Evolutionary conservation across 73 alveolate genomes (phyloP).

Genomic region (Breviolum minutum): DNA sequence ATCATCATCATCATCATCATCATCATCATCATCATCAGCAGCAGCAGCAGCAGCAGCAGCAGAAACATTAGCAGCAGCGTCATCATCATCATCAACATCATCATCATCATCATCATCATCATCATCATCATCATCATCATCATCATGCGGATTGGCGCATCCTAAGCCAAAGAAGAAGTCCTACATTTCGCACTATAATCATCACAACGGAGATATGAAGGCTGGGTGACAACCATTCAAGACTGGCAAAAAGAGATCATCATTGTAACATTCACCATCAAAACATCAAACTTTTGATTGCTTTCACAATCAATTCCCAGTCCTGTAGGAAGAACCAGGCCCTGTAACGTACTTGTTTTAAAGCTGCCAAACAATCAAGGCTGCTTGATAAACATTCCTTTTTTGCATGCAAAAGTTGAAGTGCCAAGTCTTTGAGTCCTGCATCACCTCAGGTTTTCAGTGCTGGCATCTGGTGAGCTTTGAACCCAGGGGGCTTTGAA

Average conservation of each 20-base stretch:
- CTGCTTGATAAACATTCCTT: neutral
- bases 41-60: neutral
- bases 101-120: neutral
- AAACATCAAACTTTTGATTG: neutral
- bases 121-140: too few species aligned
- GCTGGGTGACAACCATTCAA: too few species aligned
- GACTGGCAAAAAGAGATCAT: too few species aligned
- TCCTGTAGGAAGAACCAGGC: conserved; percentile 25
- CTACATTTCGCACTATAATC: too few species aligned
- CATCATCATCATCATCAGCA: too few species aligned
- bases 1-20: too few species aligned
- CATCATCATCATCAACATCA: neutral
- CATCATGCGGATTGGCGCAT: too few species aligned
- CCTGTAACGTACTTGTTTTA: neutral
- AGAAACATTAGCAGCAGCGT: neutral
- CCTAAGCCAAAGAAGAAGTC: too few species aligned
- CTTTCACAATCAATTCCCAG: neutral
- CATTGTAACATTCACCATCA: too few species aligned
- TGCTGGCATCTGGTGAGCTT: neutral
- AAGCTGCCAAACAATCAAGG: neutral
- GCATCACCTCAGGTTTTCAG: neutral
- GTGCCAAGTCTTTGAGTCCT: neutral
- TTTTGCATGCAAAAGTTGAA: neutral
- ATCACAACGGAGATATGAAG: too few species aligned
- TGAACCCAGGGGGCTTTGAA: too few species aligned